phyloP scores from a whole-genome alignment of 345 rosid genomes.

The Isatis tinctoria region DNA sequence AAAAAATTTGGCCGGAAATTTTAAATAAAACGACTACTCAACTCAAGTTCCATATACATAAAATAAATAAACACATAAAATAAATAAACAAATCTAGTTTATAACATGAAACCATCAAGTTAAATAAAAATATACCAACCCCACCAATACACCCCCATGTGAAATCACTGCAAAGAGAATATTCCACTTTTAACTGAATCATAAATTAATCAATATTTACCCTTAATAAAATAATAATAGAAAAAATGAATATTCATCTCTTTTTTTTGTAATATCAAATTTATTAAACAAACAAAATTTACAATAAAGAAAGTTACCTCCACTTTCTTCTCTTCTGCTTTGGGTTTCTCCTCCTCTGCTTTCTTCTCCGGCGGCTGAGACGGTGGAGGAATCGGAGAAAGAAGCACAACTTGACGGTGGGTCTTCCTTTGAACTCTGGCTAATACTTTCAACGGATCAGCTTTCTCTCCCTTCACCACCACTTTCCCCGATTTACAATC shows the following conservation, averaged over 20 bases:
- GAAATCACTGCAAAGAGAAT: constrained; percentile 28
- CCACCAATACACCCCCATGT: constrained; percentile 33
- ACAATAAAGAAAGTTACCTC: constrained; percentile 44
- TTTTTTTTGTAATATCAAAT: background rate
- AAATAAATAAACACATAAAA: background rate
- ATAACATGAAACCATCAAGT: background rate
- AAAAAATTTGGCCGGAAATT: background rate
- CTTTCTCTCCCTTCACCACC: constrained; percentile 94
- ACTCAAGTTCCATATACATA: background rate
- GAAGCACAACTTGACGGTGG: constrained; percentile 74
- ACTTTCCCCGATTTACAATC: constrained; percentile 81
- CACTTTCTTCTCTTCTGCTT: constrained; percentile 66
- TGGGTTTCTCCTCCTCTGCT: constrained; percentile 50
- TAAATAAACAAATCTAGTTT: background rate
- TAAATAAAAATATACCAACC: background rate
- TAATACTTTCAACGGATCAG: constrained; percentile 86
- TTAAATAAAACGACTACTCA: background rate
- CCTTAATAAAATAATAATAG: background rate
- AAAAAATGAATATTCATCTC: background rate
- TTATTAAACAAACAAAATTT: background rate
- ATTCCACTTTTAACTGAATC: constrained; percentile 11
- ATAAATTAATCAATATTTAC: background rate
- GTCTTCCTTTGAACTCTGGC: constrained; percentile 82
- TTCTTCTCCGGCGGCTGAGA: constrained; percentile 60
- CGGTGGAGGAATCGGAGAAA: constrained; percentile 89